Percentiles rank a stretch among this genome's conserved stretches.
These are phyloP conservation scores for Buxus sempervirens DNA, from an alignment of 164 flowering plant genomes.

Conservation along the genomic window DNA sequence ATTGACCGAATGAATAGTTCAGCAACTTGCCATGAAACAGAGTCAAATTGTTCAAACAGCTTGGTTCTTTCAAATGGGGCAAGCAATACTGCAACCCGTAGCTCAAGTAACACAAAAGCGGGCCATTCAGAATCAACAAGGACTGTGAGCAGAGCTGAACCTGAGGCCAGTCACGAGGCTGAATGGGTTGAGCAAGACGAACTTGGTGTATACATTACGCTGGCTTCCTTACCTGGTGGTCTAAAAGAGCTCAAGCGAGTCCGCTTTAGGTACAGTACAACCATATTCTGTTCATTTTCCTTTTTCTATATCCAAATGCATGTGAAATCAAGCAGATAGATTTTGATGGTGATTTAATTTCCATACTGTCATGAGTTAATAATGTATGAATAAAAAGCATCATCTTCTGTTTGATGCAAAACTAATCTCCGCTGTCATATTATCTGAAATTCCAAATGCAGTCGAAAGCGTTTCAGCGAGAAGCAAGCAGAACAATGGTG, in stretches of 20 bases:
- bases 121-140: conserved; percentile 42
- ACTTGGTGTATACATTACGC: conserved; percentile 92
- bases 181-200: conserved; percentile 99
- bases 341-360: neutral
- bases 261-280: conserved; percentile 76
- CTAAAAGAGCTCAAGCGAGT: conserved; percentile 85
- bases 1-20: conserved; percentile 49
- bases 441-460: conserved; percentile 35
- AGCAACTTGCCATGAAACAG: conserved; percentile 37
- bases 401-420: neutral
- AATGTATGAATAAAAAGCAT: neutral
- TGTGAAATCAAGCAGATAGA: neutral
- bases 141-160: conserved; percentile 64
- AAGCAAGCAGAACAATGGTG: conserved; percentile 98
- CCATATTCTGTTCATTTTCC: neutral
- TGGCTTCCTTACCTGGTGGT: conserved; percentile 82
- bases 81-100: conserved; percentile 37
- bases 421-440: neutral
- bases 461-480: conserved; percentile 92
- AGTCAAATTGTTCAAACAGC: conserved; percentile 44
- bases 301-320: neutral
- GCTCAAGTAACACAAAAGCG: conserved; percentile 39
- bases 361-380: neutral
- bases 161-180: conserved; percentile 51
- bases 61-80: conserved; percentile 55